phyloP scores from a whole-genome alignment of 2,329 filamentous ascomycete species.

The Paraphaeosphaeria minitans region DNA sequence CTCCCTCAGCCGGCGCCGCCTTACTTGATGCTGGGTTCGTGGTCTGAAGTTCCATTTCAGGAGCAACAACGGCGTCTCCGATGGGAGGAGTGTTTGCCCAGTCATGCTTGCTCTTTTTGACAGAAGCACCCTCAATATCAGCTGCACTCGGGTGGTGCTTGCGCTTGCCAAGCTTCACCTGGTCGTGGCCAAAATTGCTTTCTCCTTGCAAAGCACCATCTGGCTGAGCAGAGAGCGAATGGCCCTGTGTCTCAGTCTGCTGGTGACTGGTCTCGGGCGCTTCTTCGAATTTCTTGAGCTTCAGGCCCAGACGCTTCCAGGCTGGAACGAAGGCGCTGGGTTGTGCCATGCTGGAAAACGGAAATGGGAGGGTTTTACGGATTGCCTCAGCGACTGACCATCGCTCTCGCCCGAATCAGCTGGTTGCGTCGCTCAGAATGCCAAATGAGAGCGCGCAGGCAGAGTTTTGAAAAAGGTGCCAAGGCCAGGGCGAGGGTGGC shows the following conservation, averaged over 20 bases:
- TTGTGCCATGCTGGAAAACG: slow-evolving; percentile 38
- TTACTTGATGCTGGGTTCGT: slow-evolving; percentile 12
- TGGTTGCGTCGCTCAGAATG: slow-evolving; percentile 29
- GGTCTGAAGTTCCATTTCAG: slow-evolving; percentile 17
- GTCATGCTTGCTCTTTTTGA: slow-evolving; percentile 35
- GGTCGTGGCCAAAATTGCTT: slow-evolving; percentile 16
- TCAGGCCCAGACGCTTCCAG: slow-evolving; percentile 65
- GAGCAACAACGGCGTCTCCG: slow-evolving; percentile 2
- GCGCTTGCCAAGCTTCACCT: slow-evolving; percentile 44
- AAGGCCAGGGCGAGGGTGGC: slow-evolving; percentile 21
- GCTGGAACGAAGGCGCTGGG: slow-evolving; percentile 50
- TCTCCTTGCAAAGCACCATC: not conserved
- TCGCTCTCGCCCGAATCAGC: slow-evolving; percentile 47
- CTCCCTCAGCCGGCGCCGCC: slow-evolving; percentile 15
- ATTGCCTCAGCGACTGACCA: slow-evolving; percentile 25
- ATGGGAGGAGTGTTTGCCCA: slow-evolving; percentile 11
- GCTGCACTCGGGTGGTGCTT: slow-evolving; percentile 38
- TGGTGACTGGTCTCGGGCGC: slow-evolving; percentile 26
- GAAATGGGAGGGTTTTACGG: slow-evolving; percentile 30
- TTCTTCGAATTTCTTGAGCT: slow-evolving; percentile 59
- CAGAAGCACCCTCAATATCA: slow-evolving; percentile 27
- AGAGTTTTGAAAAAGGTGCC: slow-evolving; percentile 42
- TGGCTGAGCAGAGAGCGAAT: not conserved
- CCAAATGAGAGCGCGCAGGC: slow-evolving; percentile 41
- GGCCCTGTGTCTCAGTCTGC: slow-evolving; percentile 14